phyloP scores from a whole-genome alignment of 2,329 filamentous ascomycete genomes.

The Cladophialophora yegresii region DNA sequence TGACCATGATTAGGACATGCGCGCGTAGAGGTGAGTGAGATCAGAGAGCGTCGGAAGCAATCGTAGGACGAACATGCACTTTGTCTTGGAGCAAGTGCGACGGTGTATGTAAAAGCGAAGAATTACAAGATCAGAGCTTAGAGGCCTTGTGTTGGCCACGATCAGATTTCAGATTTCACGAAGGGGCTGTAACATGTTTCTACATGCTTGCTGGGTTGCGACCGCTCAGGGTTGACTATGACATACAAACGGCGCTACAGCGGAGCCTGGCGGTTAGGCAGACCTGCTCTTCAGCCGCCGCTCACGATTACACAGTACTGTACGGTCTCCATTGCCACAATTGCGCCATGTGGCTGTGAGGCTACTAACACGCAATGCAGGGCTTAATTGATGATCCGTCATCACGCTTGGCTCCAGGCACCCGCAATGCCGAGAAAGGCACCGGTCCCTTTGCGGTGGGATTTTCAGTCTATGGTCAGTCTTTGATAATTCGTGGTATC shows the following conservation, averaged over 20 bases:
- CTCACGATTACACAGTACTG: background rate
- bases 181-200: conserved; percentile 4
- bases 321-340: conserved; percentile 9
- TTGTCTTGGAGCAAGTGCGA: background rate
- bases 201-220: conserved; percentile 1
- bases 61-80: background rate
- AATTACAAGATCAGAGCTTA: conserved; percentile 11
- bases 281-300: background rate
- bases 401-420: conserved; percentile 15
- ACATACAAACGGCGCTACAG: conserved; percentile 22
- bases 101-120: background rate
- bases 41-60: background rate
- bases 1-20: conserved; percentile 33
- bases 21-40: conserved; percentile 13
- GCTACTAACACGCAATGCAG: conserved; percentile 18
- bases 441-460: background rate
- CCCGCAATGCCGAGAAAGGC: background rate
- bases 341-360: conserved; percentile 22
- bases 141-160: conserved; percentile 16
- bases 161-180: conserved; percentile 19
- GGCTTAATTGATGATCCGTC: conserved; percentile 13
- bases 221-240: conserved; percentile 12
- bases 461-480: background rate
- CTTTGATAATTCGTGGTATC: background rate
- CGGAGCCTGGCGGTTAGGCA: conserved; percentile 18